Base-by-base conservation (phyloP, 2,329 filamentous ascomycete species). In the Leptographium wingfieldii region DNA sequence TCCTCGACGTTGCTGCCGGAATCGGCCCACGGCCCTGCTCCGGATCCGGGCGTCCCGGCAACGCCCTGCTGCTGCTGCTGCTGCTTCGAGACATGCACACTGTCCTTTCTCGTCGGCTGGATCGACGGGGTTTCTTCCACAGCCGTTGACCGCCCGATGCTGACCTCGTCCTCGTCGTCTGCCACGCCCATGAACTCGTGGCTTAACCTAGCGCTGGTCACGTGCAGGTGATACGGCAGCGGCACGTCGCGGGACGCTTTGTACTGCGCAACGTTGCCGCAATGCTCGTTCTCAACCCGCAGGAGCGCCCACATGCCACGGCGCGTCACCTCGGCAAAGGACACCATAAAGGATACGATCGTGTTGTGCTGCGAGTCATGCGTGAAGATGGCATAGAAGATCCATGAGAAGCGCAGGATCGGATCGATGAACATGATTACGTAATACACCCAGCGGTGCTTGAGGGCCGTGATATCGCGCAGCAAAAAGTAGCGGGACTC, bases 251-350 rank as follows among this genome's bases (percentile, higher is more conserved):
- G 82, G 2, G 86, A 90, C 4, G 94, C 94, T 64, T 95, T 91
- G 79, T 95, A 95, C 65, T 90, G 85, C 22, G 85, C 82, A 2
- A 99, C 92, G 67, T 96, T 96, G 59, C 87, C 86, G 73, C 91
- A 96, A 73, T 99, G 94, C 68, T 99, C 94, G 71, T 99, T 99
- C 72, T 99, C 94, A 31, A 99, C 92, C 49, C 94, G 89, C 70
- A 99, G 88, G 4, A 97, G 77, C 0, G 87, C 86, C 94, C 94
- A 99, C 69, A 96, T 83, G 63, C 90, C 92, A 69, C 94, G 79
- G 38, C 94, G 84, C n/a, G 82, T 79, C 27, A 95, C 83, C 70
- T 99, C 94, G 10, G 86, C 82, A 3, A 96, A 74, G 1, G 82
- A 80, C 19, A 96, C 83, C 35, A 88, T 66, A 72, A 97, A 97